phyloP scores from a whole-genome alignment of 176 grass and related monocot genomes.

The Hordeum marinum region DNA sequence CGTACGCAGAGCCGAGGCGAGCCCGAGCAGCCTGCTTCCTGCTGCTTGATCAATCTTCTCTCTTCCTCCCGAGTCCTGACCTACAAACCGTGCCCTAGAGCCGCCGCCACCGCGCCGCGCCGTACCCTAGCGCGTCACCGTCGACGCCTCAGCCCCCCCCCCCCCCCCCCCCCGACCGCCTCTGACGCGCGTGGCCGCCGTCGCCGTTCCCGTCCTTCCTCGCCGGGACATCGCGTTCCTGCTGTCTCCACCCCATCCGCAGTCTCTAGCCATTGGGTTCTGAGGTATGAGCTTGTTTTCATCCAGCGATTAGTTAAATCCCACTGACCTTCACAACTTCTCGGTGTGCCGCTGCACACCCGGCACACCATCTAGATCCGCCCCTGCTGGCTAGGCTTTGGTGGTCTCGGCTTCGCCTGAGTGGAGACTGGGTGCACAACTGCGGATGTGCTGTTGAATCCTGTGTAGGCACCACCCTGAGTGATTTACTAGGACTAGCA shows the following conservation, averaged over 20 bases:
- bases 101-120: too few species aligned
- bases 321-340: background rate
- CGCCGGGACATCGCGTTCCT: background rate
- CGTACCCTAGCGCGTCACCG: background rate
- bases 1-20: background rate
- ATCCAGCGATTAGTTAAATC: background rate
- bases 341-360: background rate
- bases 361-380: background rate
- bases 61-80: background rate
- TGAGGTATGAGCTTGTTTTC: background rate
- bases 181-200: background rate
- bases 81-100: background rate
- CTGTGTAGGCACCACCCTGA: background rate
- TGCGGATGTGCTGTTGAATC: constrained; percentile 1
- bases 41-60: background rate
- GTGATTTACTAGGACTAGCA: background rate
- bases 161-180: too few species aligned
- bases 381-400: constrained; percentile 1
- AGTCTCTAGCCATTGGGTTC: background rate
- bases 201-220: background rate
- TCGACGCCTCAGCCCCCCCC: background rate
- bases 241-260: background rate
- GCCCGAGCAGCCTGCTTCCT: background rate
- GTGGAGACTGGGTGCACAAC: background rate
- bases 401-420: background rate